Evolutionary conservation across 208 protist genomes (phyloP).

Genomic region (Leptomonas pyrrhocoris): DNA sequence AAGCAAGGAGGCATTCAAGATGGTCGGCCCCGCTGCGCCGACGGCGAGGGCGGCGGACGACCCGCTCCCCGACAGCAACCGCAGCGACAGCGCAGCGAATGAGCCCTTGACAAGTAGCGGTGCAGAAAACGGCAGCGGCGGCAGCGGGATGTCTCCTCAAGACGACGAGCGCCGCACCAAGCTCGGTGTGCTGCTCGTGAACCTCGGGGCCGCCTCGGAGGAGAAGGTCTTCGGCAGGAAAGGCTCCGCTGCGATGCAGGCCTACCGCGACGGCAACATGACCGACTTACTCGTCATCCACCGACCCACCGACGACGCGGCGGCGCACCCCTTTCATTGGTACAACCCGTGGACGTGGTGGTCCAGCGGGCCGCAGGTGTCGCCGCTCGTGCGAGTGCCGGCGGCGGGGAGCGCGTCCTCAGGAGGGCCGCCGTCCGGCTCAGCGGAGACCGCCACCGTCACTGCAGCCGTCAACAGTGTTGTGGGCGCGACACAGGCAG

Average conservation of each 20-base stretch:
- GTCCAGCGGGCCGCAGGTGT: constrained; percentile 45
- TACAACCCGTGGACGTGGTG: constrained; percentile 83
- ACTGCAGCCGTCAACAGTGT: background rate
- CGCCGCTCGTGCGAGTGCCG: constrained; percentile 33
- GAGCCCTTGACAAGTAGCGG: no score
- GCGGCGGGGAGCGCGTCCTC: background rate
- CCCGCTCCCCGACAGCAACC: background rate
- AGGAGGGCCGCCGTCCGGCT: background rate
- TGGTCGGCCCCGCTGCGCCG: background rate
- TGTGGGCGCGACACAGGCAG: constrained; percentile 10
- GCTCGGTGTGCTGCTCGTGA: constrained; percentile 67
- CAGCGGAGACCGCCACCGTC: constrained; percentile 17
- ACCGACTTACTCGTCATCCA: constrained; percentile 71
- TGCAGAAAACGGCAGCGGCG: background rate
- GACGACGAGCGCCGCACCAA: constrained; percentile 55
- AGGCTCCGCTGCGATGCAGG: constrained; percentile 36
- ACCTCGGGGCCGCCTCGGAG: constrained; percentile 55
- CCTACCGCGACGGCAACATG: constrained; percentile 24
- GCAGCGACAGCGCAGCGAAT: background rate
- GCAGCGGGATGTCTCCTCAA: constrained; percentile 17
- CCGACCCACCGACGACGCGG: constrained; percentile 50
- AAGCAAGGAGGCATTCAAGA: background rate
- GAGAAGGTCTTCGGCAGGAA: constrained; percentile 54
- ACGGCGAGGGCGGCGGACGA: background rate
- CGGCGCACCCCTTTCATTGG: constrained; percentile 50